Conservation (phyloP, 805 yeast species). For the Candida hungchunana region DNA sequence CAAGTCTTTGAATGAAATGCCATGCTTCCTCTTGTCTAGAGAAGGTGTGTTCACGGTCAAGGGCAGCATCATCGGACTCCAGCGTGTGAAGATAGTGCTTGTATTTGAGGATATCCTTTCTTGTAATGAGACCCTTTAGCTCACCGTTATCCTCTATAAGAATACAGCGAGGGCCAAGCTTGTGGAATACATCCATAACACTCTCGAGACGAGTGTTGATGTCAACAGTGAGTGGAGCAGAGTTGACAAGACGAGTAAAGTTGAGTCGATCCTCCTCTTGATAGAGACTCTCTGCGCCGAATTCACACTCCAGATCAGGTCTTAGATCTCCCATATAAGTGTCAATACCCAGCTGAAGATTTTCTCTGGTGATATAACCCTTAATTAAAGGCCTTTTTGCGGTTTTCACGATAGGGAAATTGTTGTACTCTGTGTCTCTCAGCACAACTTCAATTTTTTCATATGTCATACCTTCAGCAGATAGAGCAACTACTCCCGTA, state of each 20-base stretch:
- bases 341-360: conserved; percentile 31
- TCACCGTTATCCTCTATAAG: conserved; percentile 59
- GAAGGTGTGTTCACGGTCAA: conserved; percentile 15
- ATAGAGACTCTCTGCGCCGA: conserved; percentile 3
- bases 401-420: conserved; percentile 52
- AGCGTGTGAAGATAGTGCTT: conserved; percentile 33
- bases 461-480: conserved; percentile 33
- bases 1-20: conserved; percentile 11
- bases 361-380: conserved; percentile 45
- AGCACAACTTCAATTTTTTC: conserved; percentile 31
- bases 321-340: conserved; percentile 30
- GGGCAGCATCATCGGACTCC: conserved; percentile 8
- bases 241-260: conserved; percentile 37
- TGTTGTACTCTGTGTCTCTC: conserved; percentile 35
- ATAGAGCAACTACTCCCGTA: conserved; percentile 34
- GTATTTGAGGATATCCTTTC: conserved; percentile 76
- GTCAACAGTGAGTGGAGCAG: conserved; percentile 59
- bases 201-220: conserved; percentile 53
- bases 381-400: conserved; percentile 34
- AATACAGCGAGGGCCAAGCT: conserved; percentile 75
- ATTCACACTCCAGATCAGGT: conserved; percentile 7
- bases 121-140: conserved; percentile 72
- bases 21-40: conserved; percentile 13
- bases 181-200: conserved; percentile 63
- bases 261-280: conserved; percentile 13